Percentiles rank a stretch among this genome's conserved stretches.
Conservation (phyloP, 257 asterid species). For the Przewalskia tangutica region DNA sequence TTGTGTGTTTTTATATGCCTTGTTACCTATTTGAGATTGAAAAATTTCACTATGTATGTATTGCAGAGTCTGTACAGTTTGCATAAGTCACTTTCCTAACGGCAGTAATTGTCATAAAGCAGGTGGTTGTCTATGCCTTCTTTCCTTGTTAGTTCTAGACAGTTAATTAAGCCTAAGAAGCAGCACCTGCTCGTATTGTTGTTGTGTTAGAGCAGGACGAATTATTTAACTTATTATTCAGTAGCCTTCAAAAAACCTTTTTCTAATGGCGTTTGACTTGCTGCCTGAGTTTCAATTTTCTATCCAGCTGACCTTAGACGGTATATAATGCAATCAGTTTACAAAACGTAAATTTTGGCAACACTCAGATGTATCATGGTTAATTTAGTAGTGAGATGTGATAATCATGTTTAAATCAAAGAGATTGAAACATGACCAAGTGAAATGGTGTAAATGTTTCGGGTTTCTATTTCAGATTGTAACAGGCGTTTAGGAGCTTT, state of each 20-base stretch:
- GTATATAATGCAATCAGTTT: background rate
- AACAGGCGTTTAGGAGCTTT: background rate
- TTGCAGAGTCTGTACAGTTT: background rate
- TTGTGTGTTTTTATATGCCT: background rate
- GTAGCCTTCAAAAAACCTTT: background rate
- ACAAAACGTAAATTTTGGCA: background rate
- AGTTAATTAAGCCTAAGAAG: no score
- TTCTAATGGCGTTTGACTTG: background rate
- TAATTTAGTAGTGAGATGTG: background rate
- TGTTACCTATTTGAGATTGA: background rate
- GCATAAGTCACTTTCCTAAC: background rate
- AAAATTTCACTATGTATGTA: background rate
- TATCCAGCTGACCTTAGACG: background rate
- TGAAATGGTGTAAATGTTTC: background rate
- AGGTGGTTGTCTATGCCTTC: background rate
- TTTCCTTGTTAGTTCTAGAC: background rate
- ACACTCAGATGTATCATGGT: background rate
- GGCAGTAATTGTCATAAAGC: background rate
- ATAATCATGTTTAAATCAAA: background rate
- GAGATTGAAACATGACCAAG: background rate
- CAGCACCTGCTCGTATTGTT: background rate
- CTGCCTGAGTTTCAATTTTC: background rate
- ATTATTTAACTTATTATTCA: background rate
- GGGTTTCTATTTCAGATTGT: background rate
- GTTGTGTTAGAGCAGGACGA: background rate